Conservation (phyloP, 768 basidiomycete species). For the Rhizopogon sp. region DNA sequence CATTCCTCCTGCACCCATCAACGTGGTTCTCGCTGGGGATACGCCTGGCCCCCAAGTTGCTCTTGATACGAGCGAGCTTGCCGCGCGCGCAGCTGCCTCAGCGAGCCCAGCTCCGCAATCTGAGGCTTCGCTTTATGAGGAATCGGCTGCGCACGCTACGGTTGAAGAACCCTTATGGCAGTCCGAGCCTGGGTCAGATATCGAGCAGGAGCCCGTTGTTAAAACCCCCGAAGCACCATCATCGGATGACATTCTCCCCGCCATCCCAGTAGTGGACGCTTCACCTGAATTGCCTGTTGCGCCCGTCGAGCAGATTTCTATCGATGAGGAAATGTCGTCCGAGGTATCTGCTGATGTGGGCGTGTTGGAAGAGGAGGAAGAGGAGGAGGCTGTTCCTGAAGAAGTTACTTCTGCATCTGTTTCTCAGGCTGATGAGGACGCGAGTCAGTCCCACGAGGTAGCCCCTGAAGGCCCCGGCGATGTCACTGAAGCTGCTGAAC, state of each 20-base stretch:
- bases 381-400: constrained; percentile 1
- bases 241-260: constrained; percentile 3
- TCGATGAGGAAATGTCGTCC: not conserved
- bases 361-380: not conserved
- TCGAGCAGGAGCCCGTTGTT: not conserved
- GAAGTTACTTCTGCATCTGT: not conserved
- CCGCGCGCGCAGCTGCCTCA: constrained; percentile 1
- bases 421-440: not conserved
- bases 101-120: not conserved
- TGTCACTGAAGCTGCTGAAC: not conserved
- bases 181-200: not conserved
- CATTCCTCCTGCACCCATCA: constrained; percentile 26
- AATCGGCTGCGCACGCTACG: not conserved
- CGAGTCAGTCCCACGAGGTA: not conserved
- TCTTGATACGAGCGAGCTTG: constrained; percentile 25
- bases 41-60: constrained; percentile 25
- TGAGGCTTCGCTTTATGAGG: not conserved
- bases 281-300: constrained; percentile 1
- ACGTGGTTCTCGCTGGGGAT: constrained; percentile 21
- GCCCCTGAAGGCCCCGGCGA: not conserved
- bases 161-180: not conserved
- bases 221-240: not conserved
- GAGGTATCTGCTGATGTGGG: not conserved
- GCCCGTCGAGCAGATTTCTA: not conserved
- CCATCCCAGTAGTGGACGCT: constrained; percentile 2